Conservation (phyloP, 176 grass and related monocot genomes). For the Rhynchospora tenuis region DNA sequence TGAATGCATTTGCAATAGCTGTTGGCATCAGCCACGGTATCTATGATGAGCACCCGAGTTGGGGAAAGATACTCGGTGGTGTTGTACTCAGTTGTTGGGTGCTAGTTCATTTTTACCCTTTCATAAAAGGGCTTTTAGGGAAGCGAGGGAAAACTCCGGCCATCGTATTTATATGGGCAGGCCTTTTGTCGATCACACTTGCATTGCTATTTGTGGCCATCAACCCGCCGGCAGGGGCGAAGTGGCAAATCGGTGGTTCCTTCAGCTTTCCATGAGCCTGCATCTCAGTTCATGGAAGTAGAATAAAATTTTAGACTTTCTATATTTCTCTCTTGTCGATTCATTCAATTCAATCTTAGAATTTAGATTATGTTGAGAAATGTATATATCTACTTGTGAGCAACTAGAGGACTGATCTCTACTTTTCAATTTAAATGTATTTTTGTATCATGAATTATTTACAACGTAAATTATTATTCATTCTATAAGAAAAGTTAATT, state of each 20-base stretch:
- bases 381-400: neutral
- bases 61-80: constrained; percentile 11
- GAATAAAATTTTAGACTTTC: neutral
- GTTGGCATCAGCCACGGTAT: constrained; percentile 6
- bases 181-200: constrained; percentile 7
- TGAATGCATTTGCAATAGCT: neutral
- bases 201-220: constrained; percentile 18
- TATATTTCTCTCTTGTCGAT: neutral
- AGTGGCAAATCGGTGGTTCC: neutral
- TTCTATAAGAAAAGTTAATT: too few species aligned
- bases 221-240: neutral
- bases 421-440: neutral
- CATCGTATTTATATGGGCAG: constrained; percentile 14
- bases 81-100: constrained; percentile 2
- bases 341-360: neutral
- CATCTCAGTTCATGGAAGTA: neutral
- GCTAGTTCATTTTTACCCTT: constrained; percentile 21
- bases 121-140: constrained; percentile 11
- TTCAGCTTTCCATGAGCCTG: constrained; percentile 21
- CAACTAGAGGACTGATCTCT: neutral
- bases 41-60: constrained; percentile 1
- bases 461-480: too few species aligned
- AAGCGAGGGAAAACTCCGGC: constrained; percentile 16
- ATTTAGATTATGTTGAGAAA: neutral
- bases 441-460: neutral